Percentiles rank a stretch among this genome's conserved stretches.
Evolutionary conservation across 768 basidiomycete genomes (phyloP).

Genomic region (Pilatotrama ljubarskyi): DNA sequence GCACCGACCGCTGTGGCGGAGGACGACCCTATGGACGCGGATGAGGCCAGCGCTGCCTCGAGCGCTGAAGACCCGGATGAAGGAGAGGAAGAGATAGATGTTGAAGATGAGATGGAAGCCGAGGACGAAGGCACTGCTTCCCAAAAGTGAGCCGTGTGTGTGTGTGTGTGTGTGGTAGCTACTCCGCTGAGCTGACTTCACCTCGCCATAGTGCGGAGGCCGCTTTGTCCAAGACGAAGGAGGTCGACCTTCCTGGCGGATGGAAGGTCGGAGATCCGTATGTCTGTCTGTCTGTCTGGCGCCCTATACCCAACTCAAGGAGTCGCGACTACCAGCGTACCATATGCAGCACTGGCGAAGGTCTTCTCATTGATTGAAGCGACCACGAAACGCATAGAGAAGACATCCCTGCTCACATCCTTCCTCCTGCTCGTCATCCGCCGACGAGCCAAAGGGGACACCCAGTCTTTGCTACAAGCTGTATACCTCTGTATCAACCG

Average conservation of each 20-base stretch:
- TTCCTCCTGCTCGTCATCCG: constrained; percentile 90
- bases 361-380: constrained; percentile 88
- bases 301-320: background rate
- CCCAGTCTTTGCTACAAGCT: constrained; percentile 75
- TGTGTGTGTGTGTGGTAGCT: constrained; percentile 10
- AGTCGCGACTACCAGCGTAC: constrained; percentile 56
- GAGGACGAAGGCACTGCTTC: constrained; percentile 54
- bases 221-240: constrained; percentile 55
- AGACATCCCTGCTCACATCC: constrained; percentile 82
- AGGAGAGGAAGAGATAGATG: constrained; percentile 33
- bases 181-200: background rate
- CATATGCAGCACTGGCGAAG: constrained; percentile 90
- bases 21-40: constrained; percentile 24
- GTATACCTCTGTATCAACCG: constrained; percentile 98
- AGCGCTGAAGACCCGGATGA: constrained; percentile 33
- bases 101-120: constrained; percentile 39
- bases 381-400: constrained; percentile 94
- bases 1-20: constrained; percentile 22
- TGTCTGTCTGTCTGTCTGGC: constrained; percentile 34
- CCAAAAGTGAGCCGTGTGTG: constrained; percentile 52
- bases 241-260: constrained; percentile 77
- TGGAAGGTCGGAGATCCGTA: constrained; percentile 88
- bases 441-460: constrained; percentile 74
- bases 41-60: constrained; percentile 20
- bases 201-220: constrained; percentile 58